phyloP scores from a whole-genome alignment of 495 filamentous ascomycete species.

The Baudoinia panamericana region DNA sequence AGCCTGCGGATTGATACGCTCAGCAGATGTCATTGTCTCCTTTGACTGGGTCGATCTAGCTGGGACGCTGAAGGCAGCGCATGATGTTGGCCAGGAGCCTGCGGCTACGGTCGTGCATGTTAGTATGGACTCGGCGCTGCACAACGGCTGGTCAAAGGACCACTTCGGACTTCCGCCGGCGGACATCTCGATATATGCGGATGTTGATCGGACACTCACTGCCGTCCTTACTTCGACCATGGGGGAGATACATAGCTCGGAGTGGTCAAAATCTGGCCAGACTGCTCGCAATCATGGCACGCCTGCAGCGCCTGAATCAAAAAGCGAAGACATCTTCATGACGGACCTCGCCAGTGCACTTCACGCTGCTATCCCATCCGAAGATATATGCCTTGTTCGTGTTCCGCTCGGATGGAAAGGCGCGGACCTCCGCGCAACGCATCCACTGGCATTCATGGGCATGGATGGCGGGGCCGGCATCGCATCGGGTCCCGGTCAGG shows the following conservation, averaged over 20 bases:
- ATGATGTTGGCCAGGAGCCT: slow-evolving; percentile 9
- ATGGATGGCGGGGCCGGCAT: slow-evolving; percentile 20
- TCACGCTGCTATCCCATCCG: slow-evolving; percentile 10
- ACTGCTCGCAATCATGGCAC: background rate
- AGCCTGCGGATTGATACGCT: slow-evolving; percentile 9
- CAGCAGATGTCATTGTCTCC: slow-evolving; percentile 21
- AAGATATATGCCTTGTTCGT: slow-evolving; percentile 19
- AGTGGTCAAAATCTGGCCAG: background rate
- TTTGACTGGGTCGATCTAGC: slow-evolving; percentile 23
- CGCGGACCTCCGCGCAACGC: slow-evolving; percentile 9
- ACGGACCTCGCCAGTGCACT: slow-evolving; percentile 10
- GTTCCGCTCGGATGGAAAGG: slow-evolving; percentile 19
- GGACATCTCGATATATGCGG: slow-evolving; percentile 14
- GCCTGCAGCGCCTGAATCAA: background rate
- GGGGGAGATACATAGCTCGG: background rate
- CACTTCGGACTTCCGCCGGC: slow-evolving; percentile 18
- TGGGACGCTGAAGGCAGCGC: slow-evolving; percentile 14
- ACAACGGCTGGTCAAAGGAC: slow-evolving; percentile 24
- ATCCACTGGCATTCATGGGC: slow-evolving; percentile 19
- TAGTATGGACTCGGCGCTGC: slow-evolving; percentile 15
- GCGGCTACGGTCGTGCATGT: slow-evolving; percentile 12
- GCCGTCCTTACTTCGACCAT: slow-evolving; percentile 9
- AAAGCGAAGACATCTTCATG: slow-evolving; percentile 9
- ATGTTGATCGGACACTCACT: slow-evolving; percentile 12
- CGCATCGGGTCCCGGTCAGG: slow-evolving; percentile 18